These are phyloP conservation scores for Malus asiatica DNA, from an alignment of 306 rosid species.

Conservation along the genomic window DNA sequence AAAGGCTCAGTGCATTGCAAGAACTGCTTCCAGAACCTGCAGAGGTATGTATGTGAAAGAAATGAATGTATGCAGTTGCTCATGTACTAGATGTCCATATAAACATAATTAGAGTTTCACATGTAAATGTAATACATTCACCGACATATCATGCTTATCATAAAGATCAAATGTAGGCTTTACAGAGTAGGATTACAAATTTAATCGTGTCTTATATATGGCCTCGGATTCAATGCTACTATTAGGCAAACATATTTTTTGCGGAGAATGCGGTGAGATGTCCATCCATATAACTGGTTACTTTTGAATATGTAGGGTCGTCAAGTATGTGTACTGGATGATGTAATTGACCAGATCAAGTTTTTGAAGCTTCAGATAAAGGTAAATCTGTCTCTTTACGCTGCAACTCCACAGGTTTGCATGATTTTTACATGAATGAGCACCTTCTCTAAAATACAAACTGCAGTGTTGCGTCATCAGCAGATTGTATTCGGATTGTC, in stretches of 20 bases:
- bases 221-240: neutral
- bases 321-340: constrained; percentile 59
- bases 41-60: constrained; percentile 37
- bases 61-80: neutral
- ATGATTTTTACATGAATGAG: neutral
- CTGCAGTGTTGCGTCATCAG: neutral
- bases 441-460: neutral
- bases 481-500: neutral
- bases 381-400: constrained; percentile 32
- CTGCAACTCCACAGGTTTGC: neutral
- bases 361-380: constrained; percentile 69
- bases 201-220: neutral
- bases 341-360: constrained; percentile 75
- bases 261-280: neutral
- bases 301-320: constrained; percentile 48
- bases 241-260: neutral
- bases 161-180: neutral
- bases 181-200: neutral
- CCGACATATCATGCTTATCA: neutral
- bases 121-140: neutral
- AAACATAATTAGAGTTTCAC: neutral
- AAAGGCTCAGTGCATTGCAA: constrained; percentile 53
- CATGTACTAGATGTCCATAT: neutral
- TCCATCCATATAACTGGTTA: constrained; percentile 2
- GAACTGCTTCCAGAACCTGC: constrained; percentile 61